phyloP scores from a whole-genome alignment of 2,329 filamentous ascomycete species.

The Venturia oleaginea region DNA sequence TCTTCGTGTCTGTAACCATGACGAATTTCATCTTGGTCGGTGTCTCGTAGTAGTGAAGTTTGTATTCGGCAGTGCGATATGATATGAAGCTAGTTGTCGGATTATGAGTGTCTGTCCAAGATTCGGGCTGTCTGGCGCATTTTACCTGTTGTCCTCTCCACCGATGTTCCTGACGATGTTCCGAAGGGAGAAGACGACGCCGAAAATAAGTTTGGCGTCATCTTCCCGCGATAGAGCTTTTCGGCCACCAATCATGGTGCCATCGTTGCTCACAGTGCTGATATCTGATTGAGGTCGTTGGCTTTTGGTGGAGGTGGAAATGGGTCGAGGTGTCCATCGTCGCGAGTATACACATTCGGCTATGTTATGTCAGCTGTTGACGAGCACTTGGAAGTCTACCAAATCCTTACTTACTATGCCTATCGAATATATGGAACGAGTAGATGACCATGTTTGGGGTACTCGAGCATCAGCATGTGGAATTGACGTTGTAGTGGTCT shows the following conservation, averaged over 20 bases:
- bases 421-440: slow-evolving; percentile 98
- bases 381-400: not conserved
- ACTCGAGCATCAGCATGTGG: not conserved
- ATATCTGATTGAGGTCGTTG: slow-evolving; percentile 41
- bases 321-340: slow-evolving; percentile 60
- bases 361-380: slow-evolving; percentile 31
- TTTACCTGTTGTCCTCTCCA: slow-evolving; percentile 71
- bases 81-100: slow-evolving; percentile 63
- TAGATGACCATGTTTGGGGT: slow-evolving; percentile 69
- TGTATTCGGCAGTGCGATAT: slow-evolving; percentile 90
- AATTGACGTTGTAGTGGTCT: not conserved
- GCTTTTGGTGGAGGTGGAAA: slow-evolving; percentile 36
- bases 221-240: slow-evolving; percentile 53
- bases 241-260: slow-evolving; percentile 23
- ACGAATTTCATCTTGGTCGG: slow-evolving; percentile 93
- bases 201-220: slow-evolving; percentile 95
- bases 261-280: slow-evolving; percentile 37
- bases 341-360: slow-evolving; percentile 96
- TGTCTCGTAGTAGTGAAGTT: slow-evolving; percentile 98
- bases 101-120: not conserved
- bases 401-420: slow-evolving; percentile 62
- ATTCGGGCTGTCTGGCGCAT: not conserved
- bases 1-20: slow-evolving; percentile 85
- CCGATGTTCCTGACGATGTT: slow-evolving; percentile 96
- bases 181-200: slow-evolving; percentile 88